phyloP scores from a whole-genome alignment of 306 rosid species.

The Trifolium pratense region DNA sequence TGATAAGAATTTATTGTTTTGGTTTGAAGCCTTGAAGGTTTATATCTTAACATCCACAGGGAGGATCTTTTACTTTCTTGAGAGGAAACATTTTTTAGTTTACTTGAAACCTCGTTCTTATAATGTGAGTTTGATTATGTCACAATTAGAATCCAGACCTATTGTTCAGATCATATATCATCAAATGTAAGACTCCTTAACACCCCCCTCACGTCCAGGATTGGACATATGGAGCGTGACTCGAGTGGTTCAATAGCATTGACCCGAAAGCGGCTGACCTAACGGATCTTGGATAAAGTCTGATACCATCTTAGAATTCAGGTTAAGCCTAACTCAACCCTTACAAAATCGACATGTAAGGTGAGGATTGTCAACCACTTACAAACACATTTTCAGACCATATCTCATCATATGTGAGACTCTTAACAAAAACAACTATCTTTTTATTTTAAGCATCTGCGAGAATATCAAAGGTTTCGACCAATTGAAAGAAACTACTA shows the following conservation, averaged over 20 bases:
- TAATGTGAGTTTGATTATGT: background rate
- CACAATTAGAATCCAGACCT: slow-evolving; percentile 7
- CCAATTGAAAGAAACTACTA: background rate
- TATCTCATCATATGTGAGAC: no score
- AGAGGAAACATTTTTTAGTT: slow-evolving; percentile 17
- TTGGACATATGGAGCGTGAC: no score
- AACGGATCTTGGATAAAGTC: no score
- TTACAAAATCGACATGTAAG: no score
- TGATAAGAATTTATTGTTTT: slow-evolving; percentile 5
- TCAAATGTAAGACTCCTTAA: no score
- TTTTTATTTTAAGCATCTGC: background rate
- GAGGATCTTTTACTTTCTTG: background rate
- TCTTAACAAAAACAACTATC: background rate
- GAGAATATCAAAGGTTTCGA: slow-evolving; percentile 2
- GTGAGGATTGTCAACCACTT: no score
- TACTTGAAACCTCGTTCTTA: slow-evolving; percentile 18
- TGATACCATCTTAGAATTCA: no score
- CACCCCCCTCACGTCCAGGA: no score
- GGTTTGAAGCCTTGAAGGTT: background rate
- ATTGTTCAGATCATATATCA: background rate
- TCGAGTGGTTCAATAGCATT: no score
- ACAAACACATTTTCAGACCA: no score
- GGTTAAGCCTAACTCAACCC: no score
- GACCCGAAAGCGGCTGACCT: no score
- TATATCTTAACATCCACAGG: background rate